These are phyloP conservation scores for Gymnopilus dilepis DNA, from an alignment of 768 basidiomycete genomes.

Conservation along the genomic window DNA sequence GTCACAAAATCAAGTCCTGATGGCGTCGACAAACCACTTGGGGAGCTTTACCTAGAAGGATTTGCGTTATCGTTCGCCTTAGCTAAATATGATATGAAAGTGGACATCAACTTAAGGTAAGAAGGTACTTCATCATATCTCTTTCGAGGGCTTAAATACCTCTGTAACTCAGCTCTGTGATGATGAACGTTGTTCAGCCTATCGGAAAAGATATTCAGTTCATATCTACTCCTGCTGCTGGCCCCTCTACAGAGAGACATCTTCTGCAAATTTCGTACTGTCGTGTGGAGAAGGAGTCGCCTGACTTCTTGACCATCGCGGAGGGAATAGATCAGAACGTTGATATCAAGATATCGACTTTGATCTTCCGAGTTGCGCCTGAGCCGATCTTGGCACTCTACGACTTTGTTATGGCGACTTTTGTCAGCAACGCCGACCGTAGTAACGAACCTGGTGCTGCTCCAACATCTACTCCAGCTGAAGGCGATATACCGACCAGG, in stretches of 20 bases:
- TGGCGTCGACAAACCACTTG: constrained; percentile 73
- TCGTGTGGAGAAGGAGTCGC: constrained; percentile 82
- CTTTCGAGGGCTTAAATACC: constrained; percentile 9
- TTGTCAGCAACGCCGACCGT: constrained; percentile 50
- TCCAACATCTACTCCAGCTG: not conserved
- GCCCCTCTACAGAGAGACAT: constrained; percentile 41
- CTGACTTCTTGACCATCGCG: constrained; percentile 79
- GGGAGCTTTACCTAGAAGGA: constrained; percentile 76
- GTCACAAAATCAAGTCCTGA: constrained; percentile 72
- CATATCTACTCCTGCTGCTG: constrained; percentile 60
- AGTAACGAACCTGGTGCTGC: not conserved
- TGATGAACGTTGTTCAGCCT: constrained; percentile 73
- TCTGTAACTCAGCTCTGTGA: constrained; percentile 59
- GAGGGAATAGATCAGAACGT: constrained; percentile 90
- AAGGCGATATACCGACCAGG: not conserved
- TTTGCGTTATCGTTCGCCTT: constrained; percentile 79
- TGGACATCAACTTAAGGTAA: constrained; percentile 81
- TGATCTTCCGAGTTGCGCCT: constrained; percentile 87
- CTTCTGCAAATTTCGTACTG: constrained; percentile 81
- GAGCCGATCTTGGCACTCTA: constrained; percentile 91
- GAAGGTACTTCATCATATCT: constrained; percentile 20
- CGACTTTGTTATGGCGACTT: constrained; percentile 98
- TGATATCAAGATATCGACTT: constrained; percentile 86
- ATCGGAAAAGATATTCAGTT: constrained; percentile 60
- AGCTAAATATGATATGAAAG: constrained; percentile 85